Evolutionary conservation across 2,329 filamentous ascomycete genomes (phyloP), one percentile per base, ranked within the genome.

Genomic region (Sporothrix variecibatus): DNA sequence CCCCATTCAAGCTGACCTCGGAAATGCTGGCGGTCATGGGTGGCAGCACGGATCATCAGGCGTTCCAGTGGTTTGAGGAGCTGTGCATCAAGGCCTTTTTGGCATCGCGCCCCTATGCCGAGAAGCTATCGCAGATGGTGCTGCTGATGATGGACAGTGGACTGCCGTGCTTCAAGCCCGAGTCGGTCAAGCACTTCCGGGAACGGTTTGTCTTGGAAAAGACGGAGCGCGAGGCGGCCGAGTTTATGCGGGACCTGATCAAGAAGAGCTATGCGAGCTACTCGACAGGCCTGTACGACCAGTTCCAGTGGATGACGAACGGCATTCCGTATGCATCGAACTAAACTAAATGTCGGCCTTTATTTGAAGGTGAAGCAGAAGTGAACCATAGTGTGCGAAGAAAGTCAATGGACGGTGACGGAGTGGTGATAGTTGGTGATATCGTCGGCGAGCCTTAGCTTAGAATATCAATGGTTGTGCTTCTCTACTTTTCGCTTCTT

Each of bases 11-110:
- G 84, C 90, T 99, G 72, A 99, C 96, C 0, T 89, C 91, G 8
- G 96, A 99, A 82, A 99, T 99, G 97, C 89, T 99, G 75, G 94
- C 95, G n/a, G 96, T 99, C 78, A 98, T 99, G 95, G 95, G 96
- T 72, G 95, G 95, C 75, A 91, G 88, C 72, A 92, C 90, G 2
- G 91, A 92, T 58, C 93, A 95, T 71, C 95, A 98, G 82, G 87
- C 94, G 17, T 99, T 97, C 86, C 92, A 92, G 77, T 96, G 94
- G 89, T 99, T 99, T 79, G 96, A 99, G 83, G 95, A 98, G 81
- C 88, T 99, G 53, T 97, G 94, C 79, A 89, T 99, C 81, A 99
- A 99, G 84, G 92, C 95, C 0, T 99, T 98, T 87, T 86, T 99
- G 58, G 95, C 95, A 4, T 91, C 91, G 53, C 88, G 96, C 12